Evolutionary conservation across 2,329 filamentous ascomycete genomes (phyloP).

Genomic region (Phaeosphaeria sp.): DNA sequence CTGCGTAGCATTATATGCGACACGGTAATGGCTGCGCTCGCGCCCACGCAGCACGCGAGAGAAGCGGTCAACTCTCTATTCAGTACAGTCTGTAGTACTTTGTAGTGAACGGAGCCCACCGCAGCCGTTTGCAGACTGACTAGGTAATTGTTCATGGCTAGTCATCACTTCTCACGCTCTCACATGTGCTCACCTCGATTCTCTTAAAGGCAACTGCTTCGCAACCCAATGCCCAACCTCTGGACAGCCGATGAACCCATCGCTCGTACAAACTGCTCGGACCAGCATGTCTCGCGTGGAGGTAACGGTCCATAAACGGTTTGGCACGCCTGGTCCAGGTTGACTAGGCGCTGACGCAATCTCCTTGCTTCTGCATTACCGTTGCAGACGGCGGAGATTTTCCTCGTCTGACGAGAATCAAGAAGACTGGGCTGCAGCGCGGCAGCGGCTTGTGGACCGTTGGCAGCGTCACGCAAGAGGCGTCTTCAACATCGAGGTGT

Average conservation of each 20-base stretch:
- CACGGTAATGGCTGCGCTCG: slow-evolving; percentile 34
- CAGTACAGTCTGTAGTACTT: slow-evolving; percentile 35
- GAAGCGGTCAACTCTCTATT: slow-evolving; percentile 33
- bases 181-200: slow-evolving; percentile 20
- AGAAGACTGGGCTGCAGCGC: slow-evolving; percentile 11
- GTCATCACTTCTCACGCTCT: slow-evolving; percentile 16
- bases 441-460: slow-evolving; percentile 22
- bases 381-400: slow-evolving; percentile 17
- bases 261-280: slow-evolving; percentile 11
- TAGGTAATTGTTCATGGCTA: slow-evolving; percentile 24
- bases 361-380: slow-evolving; percentile 37
- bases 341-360: slow-evolving; percentile 17
- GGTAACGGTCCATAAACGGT: slow-evolving; percentile 19
- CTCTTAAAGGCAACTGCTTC: slow-evolving; percentile 14
- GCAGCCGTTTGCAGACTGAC: slow-evolving; percentile 25
- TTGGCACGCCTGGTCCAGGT: slow-evolving; percentile 14
- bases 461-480: slow-evolving; percentile 19
- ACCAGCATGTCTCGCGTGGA: slow-evolving; percentile 22
- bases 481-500: slow-evolving; percentile 16
- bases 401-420: background rate
- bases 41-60: slow-evolving; percentile 42
- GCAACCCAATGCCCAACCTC: slow-evolving; percentile 8
- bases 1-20: slow-evolving; percentile 32
- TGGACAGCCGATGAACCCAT: background rate
- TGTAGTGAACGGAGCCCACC: slow-evolving; percentile 21